These are phyloP conservation scores for Tephrocybe sp. DNA, from an alignment of 768 basidiomycete species.

Conservation along the genomic window DNA sequence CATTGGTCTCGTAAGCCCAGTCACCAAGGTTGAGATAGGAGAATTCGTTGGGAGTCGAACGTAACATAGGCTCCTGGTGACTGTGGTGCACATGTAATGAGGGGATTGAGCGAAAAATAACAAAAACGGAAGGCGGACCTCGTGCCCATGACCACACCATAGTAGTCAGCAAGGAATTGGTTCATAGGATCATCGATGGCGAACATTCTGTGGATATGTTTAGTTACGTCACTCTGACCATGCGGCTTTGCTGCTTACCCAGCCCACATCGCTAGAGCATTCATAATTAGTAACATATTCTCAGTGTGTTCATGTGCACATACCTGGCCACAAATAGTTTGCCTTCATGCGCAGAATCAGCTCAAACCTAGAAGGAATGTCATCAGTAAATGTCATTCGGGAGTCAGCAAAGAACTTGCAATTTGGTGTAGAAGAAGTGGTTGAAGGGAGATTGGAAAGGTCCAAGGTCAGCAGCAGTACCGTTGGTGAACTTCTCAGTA, in stretches of 20 bases:
- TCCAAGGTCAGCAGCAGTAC: conserved; percentile 39
- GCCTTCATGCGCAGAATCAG: conserved; percentile 64
- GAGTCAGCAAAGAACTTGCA: conserved; percentile 32
- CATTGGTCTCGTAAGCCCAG: conserved; percentile 62
- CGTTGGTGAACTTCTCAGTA: conserved; percentile 62
- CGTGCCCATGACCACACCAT: conserved; percentile 72
- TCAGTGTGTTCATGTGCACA: conserved; percentile 9
- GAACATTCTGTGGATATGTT: conserved; percentile 38
- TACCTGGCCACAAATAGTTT: conserved; percentile 72
- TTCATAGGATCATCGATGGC: conserved; percentile 60
- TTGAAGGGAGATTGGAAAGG: conserved; percentile 59
- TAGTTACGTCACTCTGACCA: not conserved
- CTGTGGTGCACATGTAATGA: conserved; percentile 21
- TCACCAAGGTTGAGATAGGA: conserved; percentile 48
- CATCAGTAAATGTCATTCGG: not conserved
- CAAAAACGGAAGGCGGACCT: conserved; percentile 31
- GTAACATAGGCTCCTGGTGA: conserved; percentile 76
- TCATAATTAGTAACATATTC: not conserved
- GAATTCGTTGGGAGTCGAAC: conserved; percentile 70
- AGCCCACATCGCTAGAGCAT: conserved; percentile 37
- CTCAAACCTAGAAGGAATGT: conserved; percentile 45
- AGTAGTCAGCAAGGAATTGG: conserved; percentile 57
- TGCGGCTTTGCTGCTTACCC: conserved; percentile 23
- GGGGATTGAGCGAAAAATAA: not conserved
- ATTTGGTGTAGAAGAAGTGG: conserved; percentile 52